Evolutionary conservation across 225 moss, liverwort and hornwort species (phyloP).

Genomic region (Pseudisothecium myosuroides): DNA sequence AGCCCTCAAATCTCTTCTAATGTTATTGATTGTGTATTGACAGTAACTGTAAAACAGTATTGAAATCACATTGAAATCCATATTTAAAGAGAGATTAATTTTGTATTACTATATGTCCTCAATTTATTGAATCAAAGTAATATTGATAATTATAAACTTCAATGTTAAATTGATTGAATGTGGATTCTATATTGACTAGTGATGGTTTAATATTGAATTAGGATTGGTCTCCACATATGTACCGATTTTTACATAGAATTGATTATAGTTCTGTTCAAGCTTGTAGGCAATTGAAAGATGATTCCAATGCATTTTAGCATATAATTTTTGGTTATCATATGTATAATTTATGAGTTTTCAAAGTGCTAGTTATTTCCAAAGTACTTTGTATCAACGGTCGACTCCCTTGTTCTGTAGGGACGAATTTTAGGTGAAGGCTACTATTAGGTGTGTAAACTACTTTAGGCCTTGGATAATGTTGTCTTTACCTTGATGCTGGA

Average conservation of each 20-base stretch:
- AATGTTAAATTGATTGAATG: neutral
- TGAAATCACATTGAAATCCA: neutral
- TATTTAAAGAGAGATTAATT: neutral
- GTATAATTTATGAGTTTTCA: neutral
- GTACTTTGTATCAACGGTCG: neutral
- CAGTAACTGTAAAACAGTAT: neutral
- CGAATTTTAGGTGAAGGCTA: neutral
- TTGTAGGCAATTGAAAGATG: neutral
- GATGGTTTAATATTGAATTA: neutral
- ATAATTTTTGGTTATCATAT: neutral
- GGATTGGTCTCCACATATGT: neutral
- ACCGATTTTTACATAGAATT: neutral
- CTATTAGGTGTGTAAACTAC: too few species aligned
- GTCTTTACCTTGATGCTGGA: neutral
- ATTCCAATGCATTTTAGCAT: neutral
- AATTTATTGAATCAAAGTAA: neutral
- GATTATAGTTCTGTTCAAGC: fast-evolving
- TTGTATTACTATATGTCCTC: neutral
- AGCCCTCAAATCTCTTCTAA: too few species aligned
- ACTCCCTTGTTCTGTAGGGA: fast-evolving
- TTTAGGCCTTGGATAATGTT: neutral
- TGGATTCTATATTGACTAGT: neutral
- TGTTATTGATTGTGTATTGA: neutral
- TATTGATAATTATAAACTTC: neutral
- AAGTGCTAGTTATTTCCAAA: neutral